phyloP scores from a whole-genome alignment of 495 filamentous ascomycete species.

The Pyrenopolyporus hunteri region DNA sequence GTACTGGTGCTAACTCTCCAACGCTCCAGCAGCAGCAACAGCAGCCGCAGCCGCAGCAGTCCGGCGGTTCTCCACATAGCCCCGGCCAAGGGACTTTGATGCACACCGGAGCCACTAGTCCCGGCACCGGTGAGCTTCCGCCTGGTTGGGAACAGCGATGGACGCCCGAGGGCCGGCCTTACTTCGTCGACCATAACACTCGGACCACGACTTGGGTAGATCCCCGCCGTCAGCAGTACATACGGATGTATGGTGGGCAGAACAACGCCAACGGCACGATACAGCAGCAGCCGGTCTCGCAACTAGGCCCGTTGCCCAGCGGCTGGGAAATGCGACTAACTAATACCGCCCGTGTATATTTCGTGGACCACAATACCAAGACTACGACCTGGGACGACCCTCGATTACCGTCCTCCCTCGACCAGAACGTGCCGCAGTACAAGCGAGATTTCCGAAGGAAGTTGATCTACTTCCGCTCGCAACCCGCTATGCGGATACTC shows the following conservation, averaged over 20 bases:
- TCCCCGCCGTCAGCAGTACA: conserved; percentile 95
- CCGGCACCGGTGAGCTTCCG: conserved; percentile 93
- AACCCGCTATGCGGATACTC: conserved; percentile 92
- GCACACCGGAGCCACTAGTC: conserved; percentile 92
- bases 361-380: conserved; percentile 99
- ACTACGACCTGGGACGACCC: conserved; percentile 99
- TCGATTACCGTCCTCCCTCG: conserved; percentile 89
- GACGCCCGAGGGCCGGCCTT: conserved; percentile 91
- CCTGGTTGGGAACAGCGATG: conserved; percentile 95
- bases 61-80: conserved; percentile 53
- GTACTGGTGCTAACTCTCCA: conserved; percentile 92
- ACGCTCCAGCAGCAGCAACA: conserved; percentile 70
- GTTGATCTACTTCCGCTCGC: conserved; percentile 98
- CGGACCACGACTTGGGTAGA: conserved; percentile 99
- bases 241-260: conserved; percentile 90
- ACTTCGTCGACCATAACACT: conserved; percentile 99
- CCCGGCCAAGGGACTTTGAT: conserved; percentile 79
- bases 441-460: conserved; percentile 98
- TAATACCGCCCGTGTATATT: conserved; percentile 96
- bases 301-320: conserved; percentile 93
- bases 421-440: conserved; percentile 98
- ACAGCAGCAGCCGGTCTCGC: conserved; percentile 96
- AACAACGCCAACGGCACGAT: conserved; percentile 82
- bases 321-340: conserved; percentile 99
- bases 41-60: conserved; percentile 46